These are phyloP conservation scores for Climacium dendroides DNA, from an alignment of 225 moss, liverwort and hornwort genomes.

Conservation along the genomic window DNA sequence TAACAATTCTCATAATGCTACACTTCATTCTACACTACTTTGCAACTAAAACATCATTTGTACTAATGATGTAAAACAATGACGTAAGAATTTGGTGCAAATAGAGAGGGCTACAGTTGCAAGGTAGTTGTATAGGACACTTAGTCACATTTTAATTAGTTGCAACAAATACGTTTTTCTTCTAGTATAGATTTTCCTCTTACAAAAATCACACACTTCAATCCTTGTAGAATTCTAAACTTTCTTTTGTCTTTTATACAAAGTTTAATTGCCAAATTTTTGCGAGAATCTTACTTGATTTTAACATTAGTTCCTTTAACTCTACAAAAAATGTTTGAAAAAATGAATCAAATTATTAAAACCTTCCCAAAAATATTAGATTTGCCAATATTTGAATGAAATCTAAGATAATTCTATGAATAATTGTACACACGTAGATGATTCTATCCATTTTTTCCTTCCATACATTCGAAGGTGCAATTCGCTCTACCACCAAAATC, in stretches of 20 bases:
- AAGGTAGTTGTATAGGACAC: too few species aligned
- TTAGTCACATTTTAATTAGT: too few species aligned
- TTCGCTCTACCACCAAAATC: not conserved
- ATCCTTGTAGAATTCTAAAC: not conserved
- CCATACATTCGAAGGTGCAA: not conserved
- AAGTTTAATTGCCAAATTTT: not conserved
- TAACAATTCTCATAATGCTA: too few species aligned
- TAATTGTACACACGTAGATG: not conserved
- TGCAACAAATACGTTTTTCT: too few species aligned
- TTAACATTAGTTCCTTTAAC: not conserved
- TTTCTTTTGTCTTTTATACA: not conserved
- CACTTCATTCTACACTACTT: too few species aligned
- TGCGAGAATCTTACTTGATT: fast-evolving
- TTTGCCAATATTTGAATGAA: not conserved
- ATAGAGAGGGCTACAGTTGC: too few species aligned
- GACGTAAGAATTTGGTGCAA: too few species aligned
- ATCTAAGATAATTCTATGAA: not conserved
- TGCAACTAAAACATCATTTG: too few species aligned
- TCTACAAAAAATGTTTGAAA: not conserved
- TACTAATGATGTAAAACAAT: too few species aligned
- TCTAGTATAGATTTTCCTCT: not conserved
- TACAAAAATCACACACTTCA: not conserved
- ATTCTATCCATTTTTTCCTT: not conserved
- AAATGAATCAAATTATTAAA: not conserved
- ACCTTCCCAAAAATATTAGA: too few species aligned